phyloP scores from a whole-genome alignment of 306 rosid species.

The Vigna trinervia region DNA sequence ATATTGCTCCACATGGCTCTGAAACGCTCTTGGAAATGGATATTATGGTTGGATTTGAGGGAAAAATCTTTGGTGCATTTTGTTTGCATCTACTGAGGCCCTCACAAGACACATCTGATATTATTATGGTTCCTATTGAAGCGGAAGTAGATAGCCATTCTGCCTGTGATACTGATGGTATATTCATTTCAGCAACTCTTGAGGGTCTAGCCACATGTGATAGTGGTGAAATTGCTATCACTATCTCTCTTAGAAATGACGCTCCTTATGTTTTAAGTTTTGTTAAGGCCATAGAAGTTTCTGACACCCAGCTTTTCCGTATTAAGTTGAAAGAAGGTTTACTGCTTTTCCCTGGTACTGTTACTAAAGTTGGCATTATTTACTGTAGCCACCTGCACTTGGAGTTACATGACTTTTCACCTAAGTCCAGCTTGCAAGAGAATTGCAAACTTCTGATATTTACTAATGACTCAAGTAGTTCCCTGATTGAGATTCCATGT shows the following conservation, averaged over 20 bases:
- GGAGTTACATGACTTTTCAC: constrained; percentile 47
- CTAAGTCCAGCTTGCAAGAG: constrained; percentile 49
- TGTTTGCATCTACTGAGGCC: constrained; percentile 77
- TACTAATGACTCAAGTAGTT: constrained; percentile 79
- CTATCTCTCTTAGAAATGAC: constrained; percentile 71
- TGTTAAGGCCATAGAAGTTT: constrained; percentile 61
- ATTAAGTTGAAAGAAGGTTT: constrained; percentile 72
- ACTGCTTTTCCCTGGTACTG: constrained; percentile 79
- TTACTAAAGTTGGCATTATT: constrained; percentile 78
- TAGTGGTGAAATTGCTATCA: constrained; percentile 52
- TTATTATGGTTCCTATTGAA: constrained; percentile 82
- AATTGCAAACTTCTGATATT: constrained; percentile 68
- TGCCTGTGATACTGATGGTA: constrained; percentile 44
- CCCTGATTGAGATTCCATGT: constrained; percentile 78
- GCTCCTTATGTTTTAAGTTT: constrained; percentile 63
- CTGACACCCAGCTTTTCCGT: constrained; percentile 60
- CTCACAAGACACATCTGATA: constrained; percentile 72
- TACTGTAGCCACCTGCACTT: constrained; percentile 57
- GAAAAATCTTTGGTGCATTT: constrained; percentile 76
- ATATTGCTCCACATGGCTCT: constrained; percentile 75
- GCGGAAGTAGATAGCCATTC: constrained; percentile 60
- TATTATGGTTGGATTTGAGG: constrained; percentile 63
- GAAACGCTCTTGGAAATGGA: constrained; percentile 78
- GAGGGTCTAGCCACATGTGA: constrained; percentile 62
- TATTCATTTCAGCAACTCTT: constrained; percentile 66